Percentiles rank a stretch among this genome's conserved stretches.
Conservation (phyloP, 495 filamentous ascomycete species). For the Tuber aestivum region DNA sequence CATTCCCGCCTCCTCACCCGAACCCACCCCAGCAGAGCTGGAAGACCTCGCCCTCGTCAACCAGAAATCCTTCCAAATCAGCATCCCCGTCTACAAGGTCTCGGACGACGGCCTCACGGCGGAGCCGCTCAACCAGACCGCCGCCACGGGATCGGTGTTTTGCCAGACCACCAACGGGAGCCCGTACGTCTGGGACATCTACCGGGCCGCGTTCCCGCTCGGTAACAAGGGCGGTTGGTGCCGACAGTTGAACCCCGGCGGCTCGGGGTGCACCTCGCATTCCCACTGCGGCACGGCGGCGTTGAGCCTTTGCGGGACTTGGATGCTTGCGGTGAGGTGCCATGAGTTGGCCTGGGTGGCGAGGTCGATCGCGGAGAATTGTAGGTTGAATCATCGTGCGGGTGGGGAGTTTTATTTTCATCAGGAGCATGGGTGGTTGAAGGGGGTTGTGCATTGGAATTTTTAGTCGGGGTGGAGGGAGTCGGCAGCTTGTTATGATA, state of each 20-base stretch:
- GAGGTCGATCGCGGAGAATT: background rate
- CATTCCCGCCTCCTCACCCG: background rate
- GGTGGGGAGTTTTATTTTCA: background rate
- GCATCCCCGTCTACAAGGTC: background rate
- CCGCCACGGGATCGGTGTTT: background rate
- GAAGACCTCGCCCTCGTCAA: background rate
- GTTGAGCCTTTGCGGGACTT: background rate
- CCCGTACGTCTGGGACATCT: background rate
- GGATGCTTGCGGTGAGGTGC: background rate
- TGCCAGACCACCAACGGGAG: background rate
- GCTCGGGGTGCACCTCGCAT: background rate
- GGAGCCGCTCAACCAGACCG: background rate
- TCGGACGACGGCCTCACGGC: background rate
- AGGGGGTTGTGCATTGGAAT: background rate
- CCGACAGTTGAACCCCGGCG: background rate
- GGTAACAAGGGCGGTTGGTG: background rate
- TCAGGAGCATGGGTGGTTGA: background rate
- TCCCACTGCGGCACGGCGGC: background rate
- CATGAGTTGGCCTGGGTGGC: background rate
- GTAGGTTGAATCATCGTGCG: background rate
- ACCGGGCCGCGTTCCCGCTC: background rate
- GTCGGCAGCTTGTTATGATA: background rate
- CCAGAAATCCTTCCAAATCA: background rate
- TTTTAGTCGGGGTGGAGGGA: background rate
- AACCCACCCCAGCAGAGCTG: background rate